Evolutionary conservation across 345 rosid species (phyloP).

Genomic region (Excoecaria agallocha): DNA sequence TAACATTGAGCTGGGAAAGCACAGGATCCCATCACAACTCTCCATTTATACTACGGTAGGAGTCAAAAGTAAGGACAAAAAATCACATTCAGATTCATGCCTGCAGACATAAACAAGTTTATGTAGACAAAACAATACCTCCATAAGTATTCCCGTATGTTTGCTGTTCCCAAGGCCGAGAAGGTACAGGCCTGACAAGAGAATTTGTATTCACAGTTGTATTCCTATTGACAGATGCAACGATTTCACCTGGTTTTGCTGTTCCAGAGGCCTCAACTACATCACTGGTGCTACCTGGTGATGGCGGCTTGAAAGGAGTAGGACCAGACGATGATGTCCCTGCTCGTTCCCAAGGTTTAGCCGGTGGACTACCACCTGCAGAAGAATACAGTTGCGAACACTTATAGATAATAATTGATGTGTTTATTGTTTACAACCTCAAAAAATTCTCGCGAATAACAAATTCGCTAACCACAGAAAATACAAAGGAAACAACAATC

Average conservation of each 20-base stretch:
- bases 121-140: slow-evolving; percentile 30
- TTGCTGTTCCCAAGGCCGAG: slow-evolving; percentile 92
- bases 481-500: neutral
- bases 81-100: neutral
- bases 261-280: slow-evolving; percentile 97
- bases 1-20: neutral
- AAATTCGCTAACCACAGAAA: neutral
- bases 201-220: slow-evolving; percentile 47
- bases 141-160: slow-evolving; percentile 55
- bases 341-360: slow-evolving; percentile 94
- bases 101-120: neutral
- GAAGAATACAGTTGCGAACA: neutral
- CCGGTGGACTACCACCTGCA: slow-evolving; percentile 60
- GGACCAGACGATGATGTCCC: slow-evolving; percentile 62
- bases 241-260: slow-evolving; percentile 79
- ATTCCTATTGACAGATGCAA: slow-evolving; percentile 44
- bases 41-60: neutral
- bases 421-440: neutral
- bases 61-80: neutral
- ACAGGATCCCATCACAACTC: neutral
- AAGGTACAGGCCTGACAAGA: slow-evolving; percentile 66
- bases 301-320: slow-evolving; percentile 86
- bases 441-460: neutral
- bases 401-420: neutral
- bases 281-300: slow-evolving; percentile 78